Evolutionary conservation across 345 rosid genomes (phyloP), one percentile per base, ranked within the genome.

Genomic region (Murraya koenigii): DNA sequence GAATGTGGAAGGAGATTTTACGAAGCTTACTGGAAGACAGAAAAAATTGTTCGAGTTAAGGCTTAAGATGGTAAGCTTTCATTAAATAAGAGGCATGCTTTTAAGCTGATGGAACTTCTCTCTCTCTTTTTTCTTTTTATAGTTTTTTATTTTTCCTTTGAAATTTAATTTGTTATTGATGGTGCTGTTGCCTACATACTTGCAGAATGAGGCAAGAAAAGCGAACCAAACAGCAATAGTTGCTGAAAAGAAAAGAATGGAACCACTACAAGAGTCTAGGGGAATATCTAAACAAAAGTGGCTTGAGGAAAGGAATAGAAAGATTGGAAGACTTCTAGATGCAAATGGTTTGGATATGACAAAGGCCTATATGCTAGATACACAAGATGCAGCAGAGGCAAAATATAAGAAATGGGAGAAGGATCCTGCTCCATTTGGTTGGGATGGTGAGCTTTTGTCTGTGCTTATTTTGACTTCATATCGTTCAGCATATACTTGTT

Each of bases 361-460:
- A 52, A 84, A 89, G 49, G 93, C 97, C 52, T 92, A 85, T 76
- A 94, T 92, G 97, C 85, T 96, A 49, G 98, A 96, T 79, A 96
- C 98, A 14, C 97, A 92, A 76, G 97, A 90, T 85, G 89, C 91
- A 36, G 98, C 98, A 0, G 97, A 94, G 89, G 63, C 88, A 39
- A 96, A 94, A 79, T 96, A 94, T 81, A 92, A 96, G 87, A 96
- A 96, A 66, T 92, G 99, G 98, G 98, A 91, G 62, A 94, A 94
- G 78, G 98, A 91, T 76, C 95, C 97, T 25, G 97, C 98, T 38
- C 98, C 99, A 38, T 83, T 78, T 80, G 97, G 98, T 80, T 94
- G 99, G 98, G 99, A 96, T 77, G 98, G 99, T 96, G 86, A 62
- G 91, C 77, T 22, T 41, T 4, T 15, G 26, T 65, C 8, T 66